Percentiles rank a stretch among this genome's conserved stretches.
These are phyloP conservation scores for Colletotrichum musicola DNA, from an alignment of 2,329 filamentous ascomycete genomes.

Conservation along the genomic window DNA sequence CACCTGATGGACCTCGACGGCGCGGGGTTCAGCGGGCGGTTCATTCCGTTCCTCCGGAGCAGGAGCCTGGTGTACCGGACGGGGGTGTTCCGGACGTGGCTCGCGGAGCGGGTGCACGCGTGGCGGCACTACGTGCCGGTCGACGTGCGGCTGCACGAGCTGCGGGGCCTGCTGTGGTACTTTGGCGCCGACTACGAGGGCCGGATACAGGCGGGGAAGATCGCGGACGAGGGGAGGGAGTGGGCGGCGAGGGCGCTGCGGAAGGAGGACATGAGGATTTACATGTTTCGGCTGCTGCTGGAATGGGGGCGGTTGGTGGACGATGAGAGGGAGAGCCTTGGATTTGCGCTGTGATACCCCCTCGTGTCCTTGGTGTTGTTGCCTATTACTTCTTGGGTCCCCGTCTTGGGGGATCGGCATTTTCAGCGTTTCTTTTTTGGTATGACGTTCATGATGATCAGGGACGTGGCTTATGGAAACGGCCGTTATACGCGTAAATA, in stretches of 20 bases:
- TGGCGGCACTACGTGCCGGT: conserved; percentile 76
- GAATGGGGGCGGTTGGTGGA: conserved; percentile 77
- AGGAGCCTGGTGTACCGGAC: conserved; percentile 68
- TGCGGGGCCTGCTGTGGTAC: conserved; percentile 39
- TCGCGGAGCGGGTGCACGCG: conserved; percentile 69
- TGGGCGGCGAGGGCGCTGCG: conserved; percentile 71
- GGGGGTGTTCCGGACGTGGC: conserved; percentile 74
- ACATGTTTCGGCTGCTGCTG: conserved; percentile 77
- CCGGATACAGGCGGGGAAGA: conserved; percentile 38
- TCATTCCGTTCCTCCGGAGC: conserved; percentile 63
- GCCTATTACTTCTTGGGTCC: too few relatives aligned
- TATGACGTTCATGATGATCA: neutral
- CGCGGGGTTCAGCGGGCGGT: conserved; percentile 62
- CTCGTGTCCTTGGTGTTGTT: neutral
- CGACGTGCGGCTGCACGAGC: conserved; percentile 54
- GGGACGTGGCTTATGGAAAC: neutral
- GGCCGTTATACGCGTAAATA: neutral
- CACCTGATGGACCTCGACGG: conserved; percentile 73
- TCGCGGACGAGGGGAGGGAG: conserved; percentile 54
- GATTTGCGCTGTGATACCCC: conserved; percentile 44
- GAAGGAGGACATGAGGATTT: conserved; percentile 80
- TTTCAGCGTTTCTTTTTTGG: neutral
- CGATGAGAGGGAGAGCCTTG: conserved; percentile 60
- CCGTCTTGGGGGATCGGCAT: too few relatives aligned
- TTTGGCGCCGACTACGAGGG: conserved; percentile 40